These are phyloP conservation scores for Scheffersomyces ergatensis DNA, from an alignment of 805 yeast species.

Conservation along the genomic window DNA sequence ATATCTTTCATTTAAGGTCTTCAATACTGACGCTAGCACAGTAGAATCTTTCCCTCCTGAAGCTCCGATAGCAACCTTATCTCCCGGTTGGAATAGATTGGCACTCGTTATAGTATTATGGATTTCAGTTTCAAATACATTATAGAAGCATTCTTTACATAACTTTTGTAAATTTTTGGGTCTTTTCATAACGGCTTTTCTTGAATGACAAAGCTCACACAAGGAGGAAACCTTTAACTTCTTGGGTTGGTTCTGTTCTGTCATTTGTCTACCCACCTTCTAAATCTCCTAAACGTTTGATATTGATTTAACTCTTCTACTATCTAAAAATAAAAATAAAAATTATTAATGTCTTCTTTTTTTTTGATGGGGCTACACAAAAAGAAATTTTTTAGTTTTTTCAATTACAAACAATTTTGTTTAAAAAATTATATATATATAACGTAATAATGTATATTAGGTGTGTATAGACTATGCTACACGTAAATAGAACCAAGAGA, in stretches of 20 bases:
- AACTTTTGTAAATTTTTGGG: slow-evolving; percentile 90
- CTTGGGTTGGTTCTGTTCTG: slow-evolving; percentile 11
- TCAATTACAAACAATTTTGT: not conserved
- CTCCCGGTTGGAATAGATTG: slow-evolving; percentile 74
- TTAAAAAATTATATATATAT: no score
- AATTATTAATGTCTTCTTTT: no score
- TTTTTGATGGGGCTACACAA: no score
- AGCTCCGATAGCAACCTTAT: slow-evolving; percentile 93
- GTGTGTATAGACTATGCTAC: not conserved
- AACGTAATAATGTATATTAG: no score
- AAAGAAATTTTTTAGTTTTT: no score
- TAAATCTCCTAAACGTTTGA: no score
- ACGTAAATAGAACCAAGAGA: not conserved
- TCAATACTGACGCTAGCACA: slow-evolving; percentile 84
- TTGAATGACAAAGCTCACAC: slow-evolving; percentile 80
- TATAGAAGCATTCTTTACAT: slow-evolving; percentile 86
- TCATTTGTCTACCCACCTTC: not conserved
- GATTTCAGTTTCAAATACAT: slow-evolving; percentile 91
- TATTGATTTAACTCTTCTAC: no score
- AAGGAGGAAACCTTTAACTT: slow-evolving; percentile 40
- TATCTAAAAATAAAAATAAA: no score
- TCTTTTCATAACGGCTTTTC: slow-evolving; percentile 84
- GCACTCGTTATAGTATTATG: slow-evolving; percentile 81
- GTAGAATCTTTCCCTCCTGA: slow-evolving; percentile 99
- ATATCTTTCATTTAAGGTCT: slow-evolving; percentile 83